Evolutionary conservation across 2,329 filamentous ascomycete species (phyloP).

Genomic region (Ophiobolus disseminans): DNA sequence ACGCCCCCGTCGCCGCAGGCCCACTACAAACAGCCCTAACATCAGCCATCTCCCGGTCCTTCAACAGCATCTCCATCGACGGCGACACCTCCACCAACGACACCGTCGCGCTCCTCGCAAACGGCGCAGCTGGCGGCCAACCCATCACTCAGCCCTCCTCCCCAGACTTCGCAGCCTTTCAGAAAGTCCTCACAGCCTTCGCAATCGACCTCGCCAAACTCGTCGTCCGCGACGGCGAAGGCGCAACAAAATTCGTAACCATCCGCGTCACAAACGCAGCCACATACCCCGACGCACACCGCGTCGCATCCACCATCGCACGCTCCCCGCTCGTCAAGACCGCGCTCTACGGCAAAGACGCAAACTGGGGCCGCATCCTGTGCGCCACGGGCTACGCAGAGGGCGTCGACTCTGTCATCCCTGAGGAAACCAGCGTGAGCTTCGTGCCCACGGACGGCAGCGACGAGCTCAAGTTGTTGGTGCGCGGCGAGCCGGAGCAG

Average conservation of each 20-base stretch:
- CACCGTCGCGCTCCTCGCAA: slow-evolving; percentile 92
- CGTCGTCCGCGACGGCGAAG: slow-evolving; percentile 94
- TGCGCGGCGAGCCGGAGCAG: slow-evolving; percentile 79
- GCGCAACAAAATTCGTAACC: slow-evolving; percentile 97
- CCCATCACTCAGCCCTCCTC: slow-evolving; percentile 63
- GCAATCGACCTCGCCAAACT: slow-evolving; percentile 86
- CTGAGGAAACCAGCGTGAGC: slow-evolving; percentile 76
- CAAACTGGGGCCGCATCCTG: slow-evolving; percentile 97
- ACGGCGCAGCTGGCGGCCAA: slow-evolving; percentile 83
- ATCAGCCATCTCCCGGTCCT: slow-evolving; percentile 79
- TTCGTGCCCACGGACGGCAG: slow-evolving; percentile 82
- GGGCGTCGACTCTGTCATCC: slow-evolving; percentile 69
- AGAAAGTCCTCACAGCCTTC: slow-evolving; percentile 75
- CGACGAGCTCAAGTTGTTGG: slow-evolving; percentile 75
- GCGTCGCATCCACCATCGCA: slow-evolving; percentile 86
- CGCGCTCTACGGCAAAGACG: slow-evolving; percentile 93
- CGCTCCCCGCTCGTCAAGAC: slow-evolving; percentile 95
- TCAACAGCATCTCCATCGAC: slow-evolving; percentile 97
- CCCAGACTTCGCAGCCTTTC: slow-evolving; percentile 74
- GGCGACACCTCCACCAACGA: slow-evolving; percentile 98
- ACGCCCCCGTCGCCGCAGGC: slow-evolving; percentile 76
- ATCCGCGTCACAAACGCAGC: slow-evolving; percentile 80
- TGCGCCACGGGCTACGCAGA: slow-evolving; percentile 88
- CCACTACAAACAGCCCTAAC: slow-evolving; percentile 74
- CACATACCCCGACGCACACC: slow-evolving; percentile 73